phyloP scores from a whole-genome alignment of 345 rosid genomes.

The Dipteronia dyeriana region DNA sequence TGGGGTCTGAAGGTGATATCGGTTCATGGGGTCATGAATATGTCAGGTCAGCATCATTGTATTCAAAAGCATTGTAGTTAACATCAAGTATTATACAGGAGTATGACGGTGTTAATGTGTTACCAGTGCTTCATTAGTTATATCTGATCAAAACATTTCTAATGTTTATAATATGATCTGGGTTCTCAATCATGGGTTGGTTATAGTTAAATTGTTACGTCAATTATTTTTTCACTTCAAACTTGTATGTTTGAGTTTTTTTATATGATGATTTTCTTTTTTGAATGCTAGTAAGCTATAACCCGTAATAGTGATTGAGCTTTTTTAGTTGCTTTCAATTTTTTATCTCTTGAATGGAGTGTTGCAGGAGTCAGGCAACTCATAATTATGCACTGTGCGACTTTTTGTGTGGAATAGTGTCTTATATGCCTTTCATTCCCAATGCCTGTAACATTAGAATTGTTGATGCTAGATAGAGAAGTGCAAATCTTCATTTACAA shows the following conservation, averaged over 20 bases:
- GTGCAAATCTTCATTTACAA: neutral
- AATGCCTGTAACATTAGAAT: neutral
- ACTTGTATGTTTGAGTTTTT: neutral
- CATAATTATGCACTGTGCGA: no score
- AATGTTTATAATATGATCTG: neutral
- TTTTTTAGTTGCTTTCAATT: no score
- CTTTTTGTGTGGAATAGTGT: neutral
- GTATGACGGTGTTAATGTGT: neutral
- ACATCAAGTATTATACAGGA: constrained; percentile 3
- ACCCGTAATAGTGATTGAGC: no score
- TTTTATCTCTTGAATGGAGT: no score
- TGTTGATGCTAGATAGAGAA: neutral
- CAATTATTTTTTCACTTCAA: neutral
- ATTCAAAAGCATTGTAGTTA: neutral
- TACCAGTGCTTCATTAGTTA: neutral
- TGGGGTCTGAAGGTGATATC: constrained; percentile 88
- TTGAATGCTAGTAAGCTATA: neutral
- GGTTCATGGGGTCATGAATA: constrained; percentile 99
- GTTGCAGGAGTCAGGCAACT: no score
- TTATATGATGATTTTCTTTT: neutral
- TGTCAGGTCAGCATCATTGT: constrained; percentile 56
- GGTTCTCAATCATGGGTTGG: neutral
- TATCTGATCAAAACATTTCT: neutral
- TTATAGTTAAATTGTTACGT: no score
- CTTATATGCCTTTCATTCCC: neutral